These are phyloP conservation scores for Acorus gramineus DNA, from an alignment of 106 monocot genomes.

Conservation along the genomic window DNA sequence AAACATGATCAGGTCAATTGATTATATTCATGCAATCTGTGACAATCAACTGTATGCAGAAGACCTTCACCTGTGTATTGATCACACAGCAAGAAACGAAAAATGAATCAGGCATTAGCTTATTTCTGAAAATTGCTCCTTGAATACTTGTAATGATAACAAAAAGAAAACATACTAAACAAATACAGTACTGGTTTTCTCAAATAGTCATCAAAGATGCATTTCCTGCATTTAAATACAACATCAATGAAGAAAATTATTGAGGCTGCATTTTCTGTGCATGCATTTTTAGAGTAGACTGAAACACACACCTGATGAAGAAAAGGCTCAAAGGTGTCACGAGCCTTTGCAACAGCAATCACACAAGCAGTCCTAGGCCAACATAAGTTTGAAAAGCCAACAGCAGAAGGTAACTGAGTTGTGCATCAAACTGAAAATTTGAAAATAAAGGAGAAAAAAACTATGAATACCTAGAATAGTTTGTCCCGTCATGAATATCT, in stretches of 20 bases:
- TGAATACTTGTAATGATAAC: no score
- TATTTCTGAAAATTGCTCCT: no score
- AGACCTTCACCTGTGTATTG: no score
- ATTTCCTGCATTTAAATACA: background rate
- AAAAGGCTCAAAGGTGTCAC: constrained; percentile 88
- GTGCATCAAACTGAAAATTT: background rate
- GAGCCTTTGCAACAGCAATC: constrained; percentile 85
- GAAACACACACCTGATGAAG: constrained; percentile 68
- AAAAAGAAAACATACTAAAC: no score
- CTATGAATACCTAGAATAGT: constrained; percentile 64
- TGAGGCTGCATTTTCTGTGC: no score
- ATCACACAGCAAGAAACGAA: no score
- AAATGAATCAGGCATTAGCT: no score
- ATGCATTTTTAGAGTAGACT: background rate
- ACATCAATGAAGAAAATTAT: background rate
- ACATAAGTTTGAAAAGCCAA: background rate
- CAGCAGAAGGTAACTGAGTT: background rate
- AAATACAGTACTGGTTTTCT: no score
- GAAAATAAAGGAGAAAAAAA: background rate
- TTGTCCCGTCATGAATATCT: constrained; percentile 97
- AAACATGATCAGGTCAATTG: no score
- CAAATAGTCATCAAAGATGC: no score
- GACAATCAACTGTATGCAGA: no score
- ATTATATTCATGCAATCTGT: no score
- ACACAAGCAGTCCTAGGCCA: constrained; percentile 78